These are phyloP conservation scores for Nakazawaea siamensis DNA, from an alignment of 805 yeast species.

Conservation along the genomic window DNA sequence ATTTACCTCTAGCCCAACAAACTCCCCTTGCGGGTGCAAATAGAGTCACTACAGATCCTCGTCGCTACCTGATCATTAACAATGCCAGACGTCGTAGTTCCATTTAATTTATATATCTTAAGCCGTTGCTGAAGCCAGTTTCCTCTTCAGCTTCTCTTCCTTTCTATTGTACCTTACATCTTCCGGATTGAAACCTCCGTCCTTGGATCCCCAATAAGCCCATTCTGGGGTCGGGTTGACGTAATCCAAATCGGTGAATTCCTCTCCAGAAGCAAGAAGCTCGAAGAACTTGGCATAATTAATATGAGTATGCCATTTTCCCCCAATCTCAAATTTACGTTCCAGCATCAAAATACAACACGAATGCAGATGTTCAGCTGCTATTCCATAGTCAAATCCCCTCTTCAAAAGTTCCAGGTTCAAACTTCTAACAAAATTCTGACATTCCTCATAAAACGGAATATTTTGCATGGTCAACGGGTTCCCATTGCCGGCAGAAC, in stretches of 20 bases:
- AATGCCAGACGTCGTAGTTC: too few relatives aligned
- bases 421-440: conserved; percentile 58
- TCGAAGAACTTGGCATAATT: conserved; percentile 69
- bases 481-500: conserved; percentile 75
- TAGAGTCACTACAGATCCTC: too few relatives aligned
- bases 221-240: conserved; percentile 75
- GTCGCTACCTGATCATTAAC: too few relatives aligned
- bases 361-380: conserved; percentile 94
- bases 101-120: too few relatives aligned
- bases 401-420: conserved; percentile 53
- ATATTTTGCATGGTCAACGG: conserved; percentile 93
- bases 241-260: conserved; percentile 76
- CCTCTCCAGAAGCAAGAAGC: conserved; percentile 48
- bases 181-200: conserved; percentile 86
- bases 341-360: conserved; percentile 86
- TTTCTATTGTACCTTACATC: conserved; percentile 65
- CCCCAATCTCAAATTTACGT: conserved; percentile 57
- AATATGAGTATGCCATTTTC: conserved; percentile 83
- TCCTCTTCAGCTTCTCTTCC: conserved; percentile 48
- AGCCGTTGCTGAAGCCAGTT: too few relatives aligned
- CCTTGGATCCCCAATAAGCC: conserved; percentile 83
- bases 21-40: too few relatives aligned
- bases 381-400: conserved; percentile 70
- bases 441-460: conserved; percentile 90
- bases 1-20: too few relatives aligned